Evolutionary conservation across 106 monocot species (phyloP), one percentile per base, ranked within the genome.

Genomic region (Chionographis japonica): DNA sequence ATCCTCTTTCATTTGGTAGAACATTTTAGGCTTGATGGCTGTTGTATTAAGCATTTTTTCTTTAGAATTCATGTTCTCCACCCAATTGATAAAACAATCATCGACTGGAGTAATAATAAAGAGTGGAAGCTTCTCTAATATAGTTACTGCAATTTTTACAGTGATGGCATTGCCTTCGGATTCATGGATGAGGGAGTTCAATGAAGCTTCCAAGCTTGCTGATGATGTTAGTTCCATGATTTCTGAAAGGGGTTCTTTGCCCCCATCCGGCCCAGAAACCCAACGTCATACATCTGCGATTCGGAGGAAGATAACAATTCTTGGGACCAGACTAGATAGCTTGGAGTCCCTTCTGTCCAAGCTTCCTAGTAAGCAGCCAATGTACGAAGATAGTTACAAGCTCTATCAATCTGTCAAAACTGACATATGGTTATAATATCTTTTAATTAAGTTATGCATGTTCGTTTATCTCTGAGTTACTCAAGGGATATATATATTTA

Each of bases 251-350:
- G 79, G 88, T 56, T 84, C 86, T 40, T 62, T 87, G 56, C 87
- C 84, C 3, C 62, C 87, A 62, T 83, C 88, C 17, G 88, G 91
- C 13, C 83, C 88, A 16, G 91, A 91, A 39, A 75, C 75, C 2
- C 86, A 86, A 54, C 75, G 85, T 6, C 79, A 80, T 66, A 56
- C 56, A 19, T 91, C 95, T 68, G 77, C 88, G 0, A 79, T 95
- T 50, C 63, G 95, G 53, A 85, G 91, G 79, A 85, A 88, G 69
- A 84, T 88, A 63, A 91, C 91, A 50, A 95, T 95, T 76, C 88
- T 95, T 60, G 72, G 79, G 49, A 91, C 91, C 11, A 88, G 74
- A 77, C 73, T 95, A 15, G 91, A 88, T 66, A 95, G 69, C 62
- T 69, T 95, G 73, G 88, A 83, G 49, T 68, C 79, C n/a, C 60